phyloP scores from a whole-genome alignment of 805 yeast genomes.

The Saccharomycopsis sp. region DNA sequence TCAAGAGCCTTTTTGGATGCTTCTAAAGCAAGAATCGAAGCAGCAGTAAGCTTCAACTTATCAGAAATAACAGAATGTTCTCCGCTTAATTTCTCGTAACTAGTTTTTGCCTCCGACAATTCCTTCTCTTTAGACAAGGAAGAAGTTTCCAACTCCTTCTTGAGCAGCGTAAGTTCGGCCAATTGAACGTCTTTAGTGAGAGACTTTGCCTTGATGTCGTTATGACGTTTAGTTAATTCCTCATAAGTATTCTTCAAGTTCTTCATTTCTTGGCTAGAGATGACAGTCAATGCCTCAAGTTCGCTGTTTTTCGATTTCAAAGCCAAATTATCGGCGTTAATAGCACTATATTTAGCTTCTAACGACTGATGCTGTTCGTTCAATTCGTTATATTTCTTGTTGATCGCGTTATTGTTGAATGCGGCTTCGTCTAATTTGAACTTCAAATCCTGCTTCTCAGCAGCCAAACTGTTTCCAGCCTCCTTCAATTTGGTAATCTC shows the following conservation, averaged over 20 bases:
- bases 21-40: slow-evolving; percentile 17
- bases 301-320: background rate
- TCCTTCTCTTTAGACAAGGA: background rate
- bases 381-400: slow-evolving; percentile 15
- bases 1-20: slow-evolving; percentile 24
- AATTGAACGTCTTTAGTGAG: background rate
- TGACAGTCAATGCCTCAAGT: background rate
- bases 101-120: background rate
- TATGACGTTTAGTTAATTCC: background rate
- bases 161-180: background rate
- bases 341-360: background rate
- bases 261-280: background rate
- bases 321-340: background rate
- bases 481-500: background rate
- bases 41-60: slow-evolving; percentile 10
- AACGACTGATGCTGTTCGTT: slow-evolving; percentile 7
- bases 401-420: slow-evolving; percentile 14
- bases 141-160: background rate
- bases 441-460: slow-evolving; percentile 15
- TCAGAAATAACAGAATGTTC: slow-evolving; percentile 7
- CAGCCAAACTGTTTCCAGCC: background rate
- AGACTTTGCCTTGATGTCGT: background rate
- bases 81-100: background rate
- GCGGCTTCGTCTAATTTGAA: slow-evolving; percentile 9
- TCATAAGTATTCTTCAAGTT: background rate